A percentile compares a stretch with the other conserved stretches of the same genome.
These are phyloP conservation scores for Agaricus sinodeliciosus DNA, from an alignment of 768 basidiomycete species.

Conservation along the genomic window DNA sequence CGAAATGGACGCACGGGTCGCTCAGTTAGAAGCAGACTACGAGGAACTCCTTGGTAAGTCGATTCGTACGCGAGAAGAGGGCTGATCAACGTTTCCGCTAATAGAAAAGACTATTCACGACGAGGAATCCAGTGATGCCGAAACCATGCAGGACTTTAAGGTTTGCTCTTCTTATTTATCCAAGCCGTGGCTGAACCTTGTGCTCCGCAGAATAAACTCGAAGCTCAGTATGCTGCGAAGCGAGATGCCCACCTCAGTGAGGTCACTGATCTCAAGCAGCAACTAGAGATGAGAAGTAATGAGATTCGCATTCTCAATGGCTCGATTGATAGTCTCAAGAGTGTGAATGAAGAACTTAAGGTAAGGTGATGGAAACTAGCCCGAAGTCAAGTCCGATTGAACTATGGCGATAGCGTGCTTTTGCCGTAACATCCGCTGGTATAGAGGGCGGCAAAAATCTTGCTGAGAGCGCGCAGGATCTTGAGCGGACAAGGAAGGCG, in stretches of 20 bases:
- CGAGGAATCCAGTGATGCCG: constrained; percentile 78
- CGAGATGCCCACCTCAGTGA: constrained; percentile 87
- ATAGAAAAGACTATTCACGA: constrained; percentile 89
- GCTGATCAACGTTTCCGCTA: constrained; percentile 1
- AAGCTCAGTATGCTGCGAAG: constrained; percentile 88
- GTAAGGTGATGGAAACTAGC: constrained; percentile 33
- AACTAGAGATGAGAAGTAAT: constrained; percentile 75
- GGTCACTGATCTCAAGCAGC: constrained; percentile 80
- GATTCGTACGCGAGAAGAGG: background rate
- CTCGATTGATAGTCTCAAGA: constrained; percentile 88
- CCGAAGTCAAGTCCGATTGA: constrained; percentile 4
- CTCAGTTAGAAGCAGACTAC: constrained; percentile 85
- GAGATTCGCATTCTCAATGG: constrained; percentile 82
- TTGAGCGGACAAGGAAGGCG: constrained; percentile 93
- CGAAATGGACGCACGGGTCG: constrained; percentile 80
- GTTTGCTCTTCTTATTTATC: constrained; percentile 25
- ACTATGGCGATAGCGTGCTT: constrained; percentile 65
- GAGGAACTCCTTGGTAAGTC: constrained; percentile 89
- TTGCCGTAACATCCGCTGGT: constrained; percentile 94
- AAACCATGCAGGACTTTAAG: constrained; percentile 90
- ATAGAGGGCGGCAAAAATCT: constrained; percentile 96
- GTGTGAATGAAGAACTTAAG: constrained; percentile 97
- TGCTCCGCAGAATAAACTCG: constrained; percentile 71
- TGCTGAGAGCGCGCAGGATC: constrained; percentile 94
- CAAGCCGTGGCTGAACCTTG: constrained; percentile 7